Percentiles rank a stretch among this genome's conserved stretches.
Conservation (phyloP, 2,329 filamentous ascomycete species). For the Trichophyton simii region DNA sequence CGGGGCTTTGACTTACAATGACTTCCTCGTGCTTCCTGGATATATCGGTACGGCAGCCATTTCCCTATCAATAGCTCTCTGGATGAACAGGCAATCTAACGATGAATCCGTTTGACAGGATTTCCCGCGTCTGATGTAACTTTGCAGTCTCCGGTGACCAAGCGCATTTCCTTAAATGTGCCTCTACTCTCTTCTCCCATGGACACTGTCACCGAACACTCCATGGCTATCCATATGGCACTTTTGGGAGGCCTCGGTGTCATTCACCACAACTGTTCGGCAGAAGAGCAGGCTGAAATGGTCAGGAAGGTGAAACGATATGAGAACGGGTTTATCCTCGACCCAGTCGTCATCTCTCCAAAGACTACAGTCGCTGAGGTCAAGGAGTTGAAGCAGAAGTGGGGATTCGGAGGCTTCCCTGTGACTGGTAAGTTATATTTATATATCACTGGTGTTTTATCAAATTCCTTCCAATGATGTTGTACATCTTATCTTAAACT, state of each 20-base stretch:
- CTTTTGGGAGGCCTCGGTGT: constrained; percentile 53
- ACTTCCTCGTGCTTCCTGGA: constrained; percentile 91
- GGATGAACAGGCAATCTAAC: neutral
- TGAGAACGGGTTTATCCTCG: constrained; percentile 97
- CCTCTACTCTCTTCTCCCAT: constrained; percentile 96
- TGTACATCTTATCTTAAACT: constrained; percentile 69
- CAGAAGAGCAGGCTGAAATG: constrained; percentile 96
- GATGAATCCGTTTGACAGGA: constrained; percentile 34
- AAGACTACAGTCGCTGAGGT: constrained; percentile 83
- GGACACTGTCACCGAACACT: constrained; percentile 98
- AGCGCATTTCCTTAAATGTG: constrained; percentile 89
- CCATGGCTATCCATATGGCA: constrained; percentile 91
- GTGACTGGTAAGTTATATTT: constrained; percentile 70
- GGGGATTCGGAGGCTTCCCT: constrained; percentile 96
- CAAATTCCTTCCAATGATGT: constrained; percentile 51
- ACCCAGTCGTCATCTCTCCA: constrained; percentile 82
- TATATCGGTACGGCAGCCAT: constrained; percentile 59
- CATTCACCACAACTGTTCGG: constrained; percentile 99
- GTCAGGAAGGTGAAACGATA: constrained; percentile 97
- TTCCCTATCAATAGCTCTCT: neutral
- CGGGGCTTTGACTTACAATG: constrained; percentile 95
- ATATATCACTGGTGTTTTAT: constrained; percentile 13
- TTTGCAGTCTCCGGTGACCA: constrained; percentile 86
- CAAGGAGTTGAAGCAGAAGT: constrained; percentile 86
- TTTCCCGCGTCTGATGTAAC: constrained; percentile 82